Evolutionary conservation across 169 alveolate species (phyloP).

Genomic region (Plasmodium gallinaceum): DNA sequence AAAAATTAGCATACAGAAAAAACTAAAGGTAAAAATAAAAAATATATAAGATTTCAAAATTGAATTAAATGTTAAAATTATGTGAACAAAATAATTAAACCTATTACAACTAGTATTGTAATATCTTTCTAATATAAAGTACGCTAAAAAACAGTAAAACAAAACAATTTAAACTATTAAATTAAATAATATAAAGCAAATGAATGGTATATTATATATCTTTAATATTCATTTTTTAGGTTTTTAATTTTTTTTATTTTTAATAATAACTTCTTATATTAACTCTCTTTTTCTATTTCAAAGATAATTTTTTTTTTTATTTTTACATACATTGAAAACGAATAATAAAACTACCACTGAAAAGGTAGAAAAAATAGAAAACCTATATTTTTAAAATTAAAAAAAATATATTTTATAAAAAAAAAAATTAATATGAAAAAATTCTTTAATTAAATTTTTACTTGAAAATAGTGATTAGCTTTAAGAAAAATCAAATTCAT

Average conservation of each 20-base stretch:
- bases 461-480: conserved; percentile 28
- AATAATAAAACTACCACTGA: conserved; percentile 45
- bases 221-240: neutral
- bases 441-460: conserved; percentile 8
- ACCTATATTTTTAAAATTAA: conserved; percentile 25
- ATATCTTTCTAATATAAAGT: conserved; percentile 29
- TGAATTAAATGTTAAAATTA: neutral
- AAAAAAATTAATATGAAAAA: neutral
- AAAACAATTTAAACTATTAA: neutral
- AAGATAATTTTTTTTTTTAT: too few species aligned
- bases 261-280: neutral
- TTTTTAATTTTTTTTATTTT: neutral
- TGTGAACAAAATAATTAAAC: conserved; percentile 11
- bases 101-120: conserved; percentile 9
- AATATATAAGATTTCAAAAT: too few species aligned
- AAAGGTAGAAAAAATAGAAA: conserved; percentile 51
- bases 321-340: conserved; percentile 46
- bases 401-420: neutral
- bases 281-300: neutral
- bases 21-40: neutral
- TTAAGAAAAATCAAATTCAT: conserved; percentile 12
- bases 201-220: neutral
- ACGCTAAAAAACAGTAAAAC: conserved; percentile 17
- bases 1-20: conserved; percentile 30
- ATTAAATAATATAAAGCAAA: neutral